Conservation (phyloP, 352 stramenopile species). For the Globisporangium orthogonon region DNA sequence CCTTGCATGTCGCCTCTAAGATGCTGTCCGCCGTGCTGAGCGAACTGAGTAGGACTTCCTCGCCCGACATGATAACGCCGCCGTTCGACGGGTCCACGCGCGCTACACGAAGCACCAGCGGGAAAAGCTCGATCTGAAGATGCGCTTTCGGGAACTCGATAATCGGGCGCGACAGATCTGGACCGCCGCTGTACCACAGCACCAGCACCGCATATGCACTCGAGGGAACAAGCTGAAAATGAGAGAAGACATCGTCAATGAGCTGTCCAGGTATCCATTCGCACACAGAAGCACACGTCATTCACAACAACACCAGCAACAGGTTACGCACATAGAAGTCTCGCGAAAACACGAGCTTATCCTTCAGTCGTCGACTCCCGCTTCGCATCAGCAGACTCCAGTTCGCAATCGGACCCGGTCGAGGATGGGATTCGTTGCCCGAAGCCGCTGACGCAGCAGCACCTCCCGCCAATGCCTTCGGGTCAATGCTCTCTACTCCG, state of each 20-base stretch:
- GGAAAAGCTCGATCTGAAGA: slow-evolving; percentile 71
- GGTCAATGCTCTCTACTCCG: background rate
- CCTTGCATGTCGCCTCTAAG: slow-evolving; percentile 68
- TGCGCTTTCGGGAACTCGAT: slow-evolving; percentile 29
- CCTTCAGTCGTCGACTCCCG: slow-evolving; percentile 64
- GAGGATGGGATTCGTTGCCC: slow-evolving; percentile 1
- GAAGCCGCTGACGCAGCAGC: background rate
- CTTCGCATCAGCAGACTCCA: slow-evolving; percentile 74
- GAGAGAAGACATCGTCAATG: background rate
- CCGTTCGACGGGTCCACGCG: slow-evolving; percentile 63
- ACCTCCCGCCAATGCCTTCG: background rate
- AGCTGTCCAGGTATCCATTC: background rate
- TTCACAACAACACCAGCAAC: background rate
- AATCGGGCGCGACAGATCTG: slow-evolving; percentile 51
- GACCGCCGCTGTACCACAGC: slow-evolving; percentile 75
- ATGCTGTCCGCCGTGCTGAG: slow-evolving; percentile 55
- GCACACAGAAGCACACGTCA: background rate
- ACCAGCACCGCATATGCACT: slow-evolving; percentile 59
- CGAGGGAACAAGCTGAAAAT: slow-evolving; percentile 59
- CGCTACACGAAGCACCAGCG: slow-evolving; percentile 69
- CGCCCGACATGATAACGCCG: slow-evolving; percentile 67
- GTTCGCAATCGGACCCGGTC: slow-evolving; percentile 75
- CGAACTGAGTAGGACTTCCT: slow-evolving; percentile 67
- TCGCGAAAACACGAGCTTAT: slow-evolving; percentile 56
- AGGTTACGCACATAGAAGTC: slow-evolving; percentile 70